Base-by-base conservation (phyloP, 2,329 filamentous ascomycete species). In the Moelleriella libera region DNA sequence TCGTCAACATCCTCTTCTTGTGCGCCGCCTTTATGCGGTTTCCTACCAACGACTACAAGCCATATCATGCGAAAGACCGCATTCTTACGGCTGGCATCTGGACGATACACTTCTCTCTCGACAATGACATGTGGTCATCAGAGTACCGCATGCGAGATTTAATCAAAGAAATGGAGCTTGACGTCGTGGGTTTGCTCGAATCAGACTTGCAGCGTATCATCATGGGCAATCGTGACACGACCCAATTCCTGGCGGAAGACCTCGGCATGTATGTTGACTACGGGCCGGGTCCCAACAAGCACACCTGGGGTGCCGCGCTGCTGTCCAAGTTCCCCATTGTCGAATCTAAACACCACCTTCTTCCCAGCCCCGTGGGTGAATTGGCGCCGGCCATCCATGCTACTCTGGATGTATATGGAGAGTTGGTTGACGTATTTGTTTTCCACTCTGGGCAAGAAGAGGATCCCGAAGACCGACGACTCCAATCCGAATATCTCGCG, bases 391-490 rank as follows among this genome's bases (percentile, higher is more conserved):
- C 90, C 6, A 97, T 98, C 53, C 86, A 96, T 58, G 92, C 92
- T n/a, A 97, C 92, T 0, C 74, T 98, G 34, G 85, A 96, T 58
- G 85, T 89, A 44, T 96, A 97, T 62, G 92, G 88, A 45, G 82
- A 88, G 56, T 69, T 87, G 46, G 78, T 98, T 8, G 92, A 98
- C 57, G 85, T 97, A 2, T 94, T 96, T 52, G 92, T 98, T 48
- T 98, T 98, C 78, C 92, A 98, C 69, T 97, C 90, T 1, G 92
- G 92, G 10, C 92, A 98, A 62, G 90, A 98, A 66, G 92, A 98
- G 65, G 92, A 98, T 57, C 81, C 82, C 0, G 90, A 97, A 62
- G 92, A 98, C 58, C 78, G 92, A 48, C 77, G 89, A 30, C 73
- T 94, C 46, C 92, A 98, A 67, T 79, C 80, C 1, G 77, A 88